Base-by-base conservation (phyloP, 2,329 filamentous ascomycete genomes). In the Exutisphaerella laricina region DNA sequence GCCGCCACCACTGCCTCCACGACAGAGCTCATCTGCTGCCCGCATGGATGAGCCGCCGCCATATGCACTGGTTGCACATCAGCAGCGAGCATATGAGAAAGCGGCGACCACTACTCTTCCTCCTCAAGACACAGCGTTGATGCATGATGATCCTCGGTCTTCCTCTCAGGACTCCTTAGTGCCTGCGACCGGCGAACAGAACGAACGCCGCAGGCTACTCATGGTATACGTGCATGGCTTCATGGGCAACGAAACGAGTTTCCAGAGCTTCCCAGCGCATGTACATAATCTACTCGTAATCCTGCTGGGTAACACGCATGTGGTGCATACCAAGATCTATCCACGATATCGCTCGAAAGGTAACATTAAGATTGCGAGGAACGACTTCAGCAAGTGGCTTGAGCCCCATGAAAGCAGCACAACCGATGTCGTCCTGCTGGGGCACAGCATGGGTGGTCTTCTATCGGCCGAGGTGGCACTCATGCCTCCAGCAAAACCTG, bases 371-470 rank as follows among this genome's bases (percentile, higher is more conserved):
- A 74, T 85, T 55, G 88, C 87, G 2, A 75, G 84, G 45, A 84
- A 94, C 58, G 84, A 87, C 58, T 94, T 95, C 60, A 90, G 86
- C 58, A 70, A 66, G 52, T 96, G 89, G 87, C 70, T 94, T 21
- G 71, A 76, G 45, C 87, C 87, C 5, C 86, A 94, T 56, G 84
- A 90, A 62, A 78, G 78, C 20, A 68, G 74, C 3, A 76, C 71
- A 14, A 88, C 87, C 1, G 89, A 96, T 68, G 74, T 94, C 2
- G 73, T 96, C 14, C 72, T 96, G 3, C 70, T 94, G 2, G 88
- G 89, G 1, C 89, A 95, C 63, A 94, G 86, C 30, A 90, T 96
- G 80, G 89, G 89, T 12, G 89, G 89, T 1, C 72, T 96, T 17
- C 65, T 96, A 18, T 79, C 84, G 18, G 86, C 85, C 1, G 89